Percentiles rank a stretch among this genome's conserved stretches.
These are phyloP conservation scores for Yamadazyma oceani DNA, from an alignment of 1,139 yeast genomes.

Conservation along the genomic window DNA sequence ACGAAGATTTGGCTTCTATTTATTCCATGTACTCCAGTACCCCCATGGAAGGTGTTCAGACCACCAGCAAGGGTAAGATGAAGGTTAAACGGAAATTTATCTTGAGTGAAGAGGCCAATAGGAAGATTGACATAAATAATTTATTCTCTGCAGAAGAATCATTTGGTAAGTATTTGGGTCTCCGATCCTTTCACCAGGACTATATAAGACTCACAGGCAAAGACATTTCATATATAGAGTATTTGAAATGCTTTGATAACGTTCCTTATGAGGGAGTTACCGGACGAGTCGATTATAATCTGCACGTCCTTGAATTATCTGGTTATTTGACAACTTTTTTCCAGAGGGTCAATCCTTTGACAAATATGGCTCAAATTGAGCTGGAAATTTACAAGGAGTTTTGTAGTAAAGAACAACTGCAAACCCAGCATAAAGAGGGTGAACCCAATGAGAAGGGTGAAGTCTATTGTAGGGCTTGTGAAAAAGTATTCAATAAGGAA, in stretches of 20 bases:
- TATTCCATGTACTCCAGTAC: constrained; percentile 42
- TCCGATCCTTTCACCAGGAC: constrained; percentile 46
- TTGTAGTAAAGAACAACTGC: constrained; percentile 1
- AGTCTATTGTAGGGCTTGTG: constrained; percentile 64
- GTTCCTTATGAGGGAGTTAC: constrained; percentile 32
- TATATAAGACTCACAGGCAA: constrained; percentile 49
- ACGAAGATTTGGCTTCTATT: constrained; percentile 30
- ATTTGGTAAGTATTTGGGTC: constrained; percentile 65
- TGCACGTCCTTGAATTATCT: constrained; percentile 44
- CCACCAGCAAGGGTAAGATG: constrained; percentile 22
- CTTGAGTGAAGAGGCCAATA: constrained; percentile 51
- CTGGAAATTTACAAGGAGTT: constrained; percentile 19
- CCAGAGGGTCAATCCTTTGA: constrained; percentile 51
- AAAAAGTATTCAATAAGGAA: constrained; percentile 58
- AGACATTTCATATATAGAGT: constrained; percentile 49
- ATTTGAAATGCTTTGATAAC: constrained; percentile 44
- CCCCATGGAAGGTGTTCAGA: constrained; percentile 16
- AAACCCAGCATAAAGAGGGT: constrained; percentile 7
- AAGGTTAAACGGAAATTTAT: constrained; percentile 35
- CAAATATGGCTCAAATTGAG: constrained; percentile 34
- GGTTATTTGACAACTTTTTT: constrained; percentile 49
- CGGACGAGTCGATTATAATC: constrained; percentile 34
- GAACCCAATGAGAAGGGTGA: constrained; percentile 29
- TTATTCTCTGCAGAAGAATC: constrained; percentile 61
- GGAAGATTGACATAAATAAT: constrained; percentile 41